Percentiles rank a stretch among this genome's conserved stretches.
Conservation (phyloP, 208 protist species). For the Trypanosoma mega region DNA sequence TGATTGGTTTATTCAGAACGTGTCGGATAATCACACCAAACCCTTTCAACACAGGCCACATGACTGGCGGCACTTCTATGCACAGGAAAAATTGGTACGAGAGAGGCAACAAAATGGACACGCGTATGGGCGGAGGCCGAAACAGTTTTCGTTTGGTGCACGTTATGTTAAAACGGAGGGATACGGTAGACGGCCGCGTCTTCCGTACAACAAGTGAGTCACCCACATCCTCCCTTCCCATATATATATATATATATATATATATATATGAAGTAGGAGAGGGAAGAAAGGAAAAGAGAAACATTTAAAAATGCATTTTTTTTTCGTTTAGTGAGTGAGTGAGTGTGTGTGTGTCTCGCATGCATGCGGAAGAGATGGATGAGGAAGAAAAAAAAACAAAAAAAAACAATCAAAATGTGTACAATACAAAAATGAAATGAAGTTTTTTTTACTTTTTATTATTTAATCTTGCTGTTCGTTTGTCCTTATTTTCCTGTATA, state of each 20-base stretch:
- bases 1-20: constrained; percentile 91
- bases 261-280: no score
- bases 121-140: constrained; percentile 77
- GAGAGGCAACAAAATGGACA: constrained; percentile 73
- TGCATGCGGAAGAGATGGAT: no score
- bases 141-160: constrained; percentile 71
- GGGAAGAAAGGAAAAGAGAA: no score
- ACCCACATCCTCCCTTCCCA: no score
- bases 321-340: no score
- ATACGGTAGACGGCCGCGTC: constrained; percentile 78
- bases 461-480: constrained; percentile 5
- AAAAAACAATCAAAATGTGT: no score
- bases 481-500: constrained; percentile 6
- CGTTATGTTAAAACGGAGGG: constrained; percentile 86
- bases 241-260: no score
- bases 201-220: constrained; percentile 89
- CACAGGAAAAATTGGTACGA: constrained; percentile 82
- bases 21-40: constrained; percentile 91
- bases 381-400: no score
- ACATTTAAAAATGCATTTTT: no score
- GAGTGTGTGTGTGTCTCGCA: no score
- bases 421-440: no score
- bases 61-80: constrained; percentile 86
- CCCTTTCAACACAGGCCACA: constrained; percentile 87
- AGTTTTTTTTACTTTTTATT: constrained; percentile 7